Evolutionary conservation across 2,329 filamentous ascomycete species (phyloP), one percentile per base, ranked within the genome.

Genomic region (Proliferodiscus dingleyae): DNA sequence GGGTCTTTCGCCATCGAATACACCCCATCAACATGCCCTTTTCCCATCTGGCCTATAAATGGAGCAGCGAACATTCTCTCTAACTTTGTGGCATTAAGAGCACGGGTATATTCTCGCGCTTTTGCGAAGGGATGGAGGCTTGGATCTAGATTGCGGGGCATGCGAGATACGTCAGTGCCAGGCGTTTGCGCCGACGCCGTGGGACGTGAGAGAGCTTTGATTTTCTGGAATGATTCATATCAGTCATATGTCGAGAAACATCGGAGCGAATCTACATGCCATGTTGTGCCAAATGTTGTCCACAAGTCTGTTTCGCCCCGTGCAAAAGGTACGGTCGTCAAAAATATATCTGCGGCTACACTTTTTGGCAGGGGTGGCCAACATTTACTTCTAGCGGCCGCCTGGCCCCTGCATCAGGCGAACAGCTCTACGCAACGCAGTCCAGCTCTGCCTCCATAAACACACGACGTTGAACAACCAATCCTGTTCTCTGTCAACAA

Each of bases 51-150:
- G 1, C 78, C 87, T 36, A 98, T 70, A 62, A 95, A 95, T 3
- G 87, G 87, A 43, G 83, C 75, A 23, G 84, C 84, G 66, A 95
- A 95, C 85, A 96, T 91, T 58, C 90, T 85, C 69, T 95, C 89
- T 51, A 96, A 71, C 67, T 96, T 96, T 47, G 89, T 89, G 21
- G 90, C 90, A 78, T 89, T 87, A 50, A 87, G 71, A 9, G 84
- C 83, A 57, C 83, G 71, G 11, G 83, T 88, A 64, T 89, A 91
- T 70, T 95, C 90, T 66, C 89, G 75, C 37, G 90, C 90, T 61
- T 89, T 78, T 68, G 95, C 89, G 68, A 96, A 95, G 55, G 88
- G 89, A 68, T 95, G 89, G 49, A 91, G 77, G 33, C 87, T 83
- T 22, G 90, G 86, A 69, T 95, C 87, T 60, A 94, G 75, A 62